phyloP scores from a whole-genome alignment of 1,284 basidiomycete species.

The Trametes sp. region DNA sequence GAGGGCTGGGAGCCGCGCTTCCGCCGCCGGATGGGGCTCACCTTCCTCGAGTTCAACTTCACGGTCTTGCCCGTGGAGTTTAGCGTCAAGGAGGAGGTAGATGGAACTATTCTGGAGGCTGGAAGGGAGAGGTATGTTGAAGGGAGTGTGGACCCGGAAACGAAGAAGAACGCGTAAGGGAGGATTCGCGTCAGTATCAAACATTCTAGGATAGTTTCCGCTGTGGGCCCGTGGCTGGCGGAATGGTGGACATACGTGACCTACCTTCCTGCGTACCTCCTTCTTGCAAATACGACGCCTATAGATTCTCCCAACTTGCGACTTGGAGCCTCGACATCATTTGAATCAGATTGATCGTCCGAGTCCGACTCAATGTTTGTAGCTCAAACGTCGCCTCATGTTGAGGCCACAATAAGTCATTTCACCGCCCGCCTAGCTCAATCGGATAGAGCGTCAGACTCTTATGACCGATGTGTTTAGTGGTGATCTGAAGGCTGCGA shows the following conservation, averaged over 20 bases:
- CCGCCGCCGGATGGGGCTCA: conserved; percentile 61
- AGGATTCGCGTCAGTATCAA: too few species aligned
- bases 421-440: conserved; percentile 76
- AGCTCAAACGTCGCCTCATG: not conserved
- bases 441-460: conserved; percentile 90
- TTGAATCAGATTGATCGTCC: too few species aligned
- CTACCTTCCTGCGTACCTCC: too few species aligned
- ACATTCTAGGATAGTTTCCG: too few species aligned
- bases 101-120: conserved; percentile 19
- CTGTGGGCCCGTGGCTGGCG: too few species aligned
- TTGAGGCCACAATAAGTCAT: not conserved
- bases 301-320: too few species aligned
- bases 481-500: conserved; percentile 81
- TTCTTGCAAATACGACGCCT: too few species aligned
- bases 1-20: conserved; percentile 72
- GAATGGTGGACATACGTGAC: too few species aligned
- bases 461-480: conserved; percentile 32
- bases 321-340: too few species aligned
- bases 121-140: conserved; percentile 8
- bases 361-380: too few species aligned
- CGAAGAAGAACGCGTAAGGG: conserved; percentile 3
- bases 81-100: conserved; percentile 45
- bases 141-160: not conserved
- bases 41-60: conserved; percentile 61
- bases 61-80: conserved; percentile 61